Conservation (phyloP, 441 rosid species). For the Iberis amara region DNA sequence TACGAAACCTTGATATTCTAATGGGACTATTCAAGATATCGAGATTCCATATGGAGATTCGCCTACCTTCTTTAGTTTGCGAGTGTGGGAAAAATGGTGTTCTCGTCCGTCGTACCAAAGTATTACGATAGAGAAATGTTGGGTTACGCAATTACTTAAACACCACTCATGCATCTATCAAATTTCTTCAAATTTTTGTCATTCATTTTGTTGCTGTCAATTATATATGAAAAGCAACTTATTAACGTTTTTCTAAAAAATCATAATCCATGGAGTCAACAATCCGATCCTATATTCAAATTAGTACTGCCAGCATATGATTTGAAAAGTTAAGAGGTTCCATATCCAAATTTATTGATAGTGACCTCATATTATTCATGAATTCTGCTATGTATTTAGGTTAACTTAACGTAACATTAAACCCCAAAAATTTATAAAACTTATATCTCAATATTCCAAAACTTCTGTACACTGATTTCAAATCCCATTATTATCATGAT, state of each 20-base stretch:
- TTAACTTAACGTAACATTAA: too few relatives aligned
- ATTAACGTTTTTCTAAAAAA: too few relatives aligned
- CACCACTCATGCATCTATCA: neutral
- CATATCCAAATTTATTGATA: neutral
- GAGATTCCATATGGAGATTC: neutral
- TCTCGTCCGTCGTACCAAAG: neutral
- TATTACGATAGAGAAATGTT: too few relatives aligned
- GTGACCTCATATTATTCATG: neutral
- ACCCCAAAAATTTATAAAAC: too few relatives aligned
- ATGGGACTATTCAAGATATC: too few relatives aligned
- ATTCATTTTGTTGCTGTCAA: too few relatives aligned
- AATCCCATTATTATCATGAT: neutral
- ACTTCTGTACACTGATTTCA: neutral
- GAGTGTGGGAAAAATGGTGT: neutral
- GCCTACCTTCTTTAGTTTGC: neutral
- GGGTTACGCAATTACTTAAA: neutral
- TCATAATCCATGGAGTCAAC: neutral
- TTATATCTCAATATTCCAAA: too few relatives aligned
- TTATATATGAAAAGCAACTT: too few relatives aligned
- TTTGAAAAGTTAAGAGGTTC: neutral
- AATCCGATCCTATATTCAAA: neutral
- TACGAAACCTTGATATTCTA: too few relatives aligned
- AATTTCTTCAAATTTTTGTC: neutral
- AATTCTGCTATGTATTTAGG: neutral
- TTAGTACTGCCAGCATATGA: constrained; percentile 2